These are phyloP conservation scores for Ogataea methylovora DNA, from an alignment of 805 yeast species.

Conservation along the genomic window DNA sequence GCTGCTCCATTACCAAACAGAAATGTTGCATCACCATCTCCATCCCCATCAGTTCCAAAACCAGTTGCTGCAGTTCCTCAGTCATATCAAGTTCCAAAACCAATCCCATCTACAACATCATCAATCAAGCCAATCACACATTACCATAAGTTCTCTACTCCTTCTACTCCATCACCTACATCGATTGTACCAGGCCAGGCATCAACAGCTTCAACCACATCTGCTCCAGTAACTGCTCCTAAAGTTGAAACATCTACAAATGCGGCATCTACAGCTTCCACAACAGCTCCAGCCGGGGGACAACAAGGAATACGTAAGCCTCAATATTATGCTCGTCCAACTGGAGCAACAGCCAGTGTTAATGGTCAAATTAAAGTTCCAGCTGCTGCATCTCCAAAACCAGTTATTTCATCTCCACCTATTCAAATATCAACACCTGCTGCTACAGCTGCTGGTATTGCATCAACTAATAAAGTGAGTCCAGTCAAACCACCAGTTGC, in stretches of 20 bases:
- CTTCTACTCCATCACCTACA: constrained; percentile 17
- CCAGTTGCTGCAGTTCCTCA: constrained; percentile 11
- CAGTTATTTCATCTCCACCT: background rate
- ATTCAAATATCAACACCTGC: too few relatives aligned
- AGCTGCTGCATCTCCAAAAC: constrained; percentile 1
- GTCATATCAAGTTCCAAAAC: constrained; percentile 6
- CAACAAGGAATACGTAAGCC: background rate
- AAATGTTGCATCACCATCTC: constrained; percentile 2
- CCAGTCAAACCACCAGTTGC: background rate
- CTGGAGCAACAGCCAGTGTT: constrained; percentile 3
- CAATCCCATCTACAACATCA: constrained; percentile 10
- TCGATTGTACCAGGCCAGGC: constrained; percentile 8
- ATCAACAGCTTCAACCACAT: background rate
- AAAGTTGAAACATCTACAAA: background rate
- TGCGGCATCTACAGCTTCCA: background rate
- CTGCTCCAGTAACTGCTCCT: background rate
- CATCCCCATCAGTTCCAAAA: constrained; percentile 6
- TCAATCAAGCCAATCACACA: constrained; percentile 8
- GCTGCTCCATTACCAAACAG: constrained; percentile 2
- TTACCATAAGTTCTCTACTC: background rate
- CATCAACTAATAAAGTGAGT: background rate
- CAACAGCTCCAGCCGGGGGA: background rate
- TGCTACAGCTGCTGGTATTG: background rate
- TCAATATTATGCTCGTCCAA: constrained; percentile 1
- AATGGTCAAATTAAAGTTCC: too few relatives aligned